These are phyloP conservation scores for Neocallimastix lanati DNA, from an alignment of 192 early-diverging fungal genomes.

Conservation along the genomic window DNA sequence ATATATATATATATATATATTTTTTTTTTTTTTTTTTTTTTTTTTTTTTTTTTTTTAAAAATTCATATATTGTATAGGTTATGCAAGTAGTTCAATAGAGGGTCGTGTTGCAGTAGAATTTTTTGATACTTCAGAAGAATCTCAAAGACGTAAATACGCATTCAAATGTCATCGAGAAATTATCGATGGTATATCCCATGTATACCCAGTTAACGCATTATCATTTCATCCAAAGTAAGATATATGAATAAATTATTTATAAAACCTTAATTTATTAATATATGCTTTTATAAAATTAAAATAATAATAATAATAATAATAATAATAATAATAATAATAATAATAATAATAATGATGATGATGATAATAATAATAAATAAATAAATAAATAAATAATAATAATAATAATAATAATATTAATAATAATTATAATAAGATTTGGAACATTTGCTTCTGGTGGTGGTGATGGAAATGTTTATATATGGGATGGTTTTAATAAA, in stretches of 20 bases:
- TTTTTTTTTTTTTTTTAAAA: not conserved
- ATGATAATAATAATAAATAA: not conserved
- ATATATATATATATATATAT: not conserved
- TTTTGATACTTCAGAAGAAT: slow-evolving; percentile 49
- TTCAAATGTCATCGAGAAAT: slow-evolving; percentile 90
- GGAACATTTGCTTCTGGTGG: slow-evolving; percentile 95
- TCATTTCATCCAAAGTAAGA: slow-evolving; percentile 75
- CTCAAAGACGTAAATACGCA: slow-evolving; percentile 68
- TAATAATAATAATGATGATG: too few relatives aligned
- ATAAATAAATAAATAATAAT: not conserved
- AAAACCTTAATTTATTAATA: too few relatives aligned
- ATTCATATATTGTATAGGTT: slow-evolving; percentile 27
- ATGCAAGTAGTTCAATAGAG: slow-evolving; percentile 80
- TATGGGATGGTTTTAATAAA: slow-evolving; percentile 84
- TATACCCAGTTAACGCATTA: slow-evolving; percentile 85
- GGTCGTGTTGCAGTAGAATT: slow-evolving; percentile 87
- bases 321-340: too few relatives aligned
- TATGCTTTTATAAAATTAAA: too few relatives aligned
- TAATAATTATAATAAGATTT: slow-evolving; percentile 19
- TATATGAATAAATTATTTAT: too few relatives aligned
- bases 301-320: too few relatives aligned
- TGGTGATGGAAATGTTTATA: slow-evolving; percentile 70
- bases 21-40: not conserved
- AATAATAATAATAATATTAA: not conserved
- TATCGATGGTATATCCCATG: slow-evolving; percentile 54